These are phyloP conservation scores for Citrus mangshanensis DNA, from an alignment of 345 rosid species.

Conservation along the genomic window DNA sequence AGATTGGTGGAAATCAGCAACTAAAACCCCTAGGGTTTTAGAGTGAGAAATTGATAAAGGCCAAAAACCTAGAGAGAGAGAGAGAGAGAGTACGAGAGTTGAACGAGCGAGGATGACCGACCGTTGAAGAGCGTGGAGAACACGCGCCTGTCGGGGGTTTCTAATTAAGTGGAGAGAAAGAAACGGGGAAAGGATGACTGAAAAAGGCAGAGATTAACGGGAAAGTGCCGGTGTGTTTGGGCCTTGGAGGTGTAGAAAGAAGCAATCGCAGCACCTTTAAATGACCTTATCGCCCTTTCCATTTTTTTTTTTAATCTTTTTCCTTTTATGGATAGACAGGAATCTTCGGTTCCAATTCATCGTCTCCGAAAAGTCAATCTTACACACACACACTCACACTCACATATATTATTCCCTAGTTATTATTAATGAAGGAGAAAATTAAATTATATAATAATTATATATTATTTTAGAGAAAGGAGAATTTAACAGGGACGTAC, in stretches of 20 bases:
- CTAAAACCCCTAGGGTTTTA: constrained; percentile 42
- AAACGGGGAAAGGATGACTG: background rate
- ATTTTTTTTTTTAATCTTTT: background rate
- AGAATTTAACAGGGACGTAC: background rate
- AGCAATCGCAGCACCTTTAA: background rate
- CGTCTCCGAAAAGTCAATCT: no score
- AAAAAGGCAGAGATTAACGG: background rate
- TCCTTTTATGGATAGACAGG: background rate
- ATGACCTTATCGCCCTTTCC: background rate
- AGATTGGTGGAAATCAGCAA: background rate
- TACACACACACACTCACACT: no score
- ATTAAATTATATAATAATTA: no score
- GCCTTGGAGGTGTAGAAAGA: background rate
- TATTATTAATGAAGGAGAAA: no score
- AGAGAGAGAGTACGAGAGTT: background rate
- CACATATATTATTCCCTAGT: no score
- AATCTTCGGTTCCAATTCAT: no score
- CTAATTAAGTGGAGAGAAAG: background rate
- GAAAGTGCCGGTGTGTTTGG: background rate
- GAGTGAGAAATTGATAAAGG: background rate
- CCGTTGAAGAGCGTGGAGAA: constrained; percentile 19
- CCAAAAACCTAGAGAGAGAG: background rate
- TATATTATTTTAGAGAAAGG: no score
- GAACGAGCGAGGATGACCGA: background rate
- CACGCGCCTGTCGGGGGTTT: constrained; percentile 19